phyloP scores from a whole-genome alignment of 805 yeast species.

The Priceomyces haplophilus region DNA sequence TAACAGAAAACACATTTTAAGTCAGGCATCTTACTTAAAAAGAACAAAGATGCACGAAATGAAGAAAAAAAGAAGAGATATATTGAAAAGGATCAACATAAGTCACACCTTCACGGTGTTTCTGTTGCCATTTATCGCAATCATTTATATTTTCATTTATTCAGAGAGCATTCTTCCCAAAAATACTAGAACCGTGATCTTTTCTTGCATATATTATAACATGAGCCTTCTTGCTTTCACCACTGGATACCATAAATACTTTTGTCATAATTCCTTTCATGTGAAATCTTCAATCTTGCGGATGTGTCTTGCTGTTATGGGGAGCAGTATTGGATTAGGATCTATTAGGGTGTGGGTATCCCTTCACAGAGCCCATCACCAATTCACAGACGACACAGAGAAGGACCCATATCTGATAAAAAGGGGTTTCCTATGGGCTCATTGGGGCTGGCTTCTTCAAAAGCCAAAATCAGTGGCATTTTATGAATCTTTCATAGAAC shows the following conservation, averaged over 20 bases:
- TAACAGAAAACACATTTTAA: conserved; percentile 14
- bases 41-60: conserved; percentile 33
- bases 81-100: conserved; percentile 37
- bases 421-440: conserved; percentile 77
- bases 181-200: conserved; percentile 24
- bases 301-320: conserved; percentile 53
- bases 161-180: conserved; percentile 23
- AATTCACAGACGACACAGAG: conserved; percentile 78
- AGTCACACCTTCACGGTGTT: conserved; percentile 30
- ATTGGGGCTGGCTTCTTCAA: conserved; percentile 83
- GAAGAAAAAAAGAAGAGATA: conserved; percentile 33
- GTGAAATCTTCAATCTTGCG: conserved; percentile 35
- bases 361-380: conserved; percentile 86
- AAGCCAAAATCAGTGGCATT: conserved; percentile 45
- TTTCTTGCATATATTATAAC: conserved; percentile 31
- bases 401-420: conserved; percentile 84
- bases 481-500: conserved; percentile 33
- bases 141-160: conserved; percentile 33
- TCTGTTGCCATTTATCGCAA: conserved; percentile 30
- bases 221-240: conserved; percentile 40
- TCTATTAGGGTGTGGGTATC: conserved; percentile 76
- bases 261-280: conserved; percentile 38
- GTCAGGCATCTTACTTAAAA: conserved; percentile 24
- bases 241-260: conserved; percentile 42
- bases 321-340: conserved; percentile 75